These are phyloP conservation scores for Lobulomyces angularis DNA, from an alignment of 192 early-diverging fungal genomes.

Conservation along the genomic window DNA sequence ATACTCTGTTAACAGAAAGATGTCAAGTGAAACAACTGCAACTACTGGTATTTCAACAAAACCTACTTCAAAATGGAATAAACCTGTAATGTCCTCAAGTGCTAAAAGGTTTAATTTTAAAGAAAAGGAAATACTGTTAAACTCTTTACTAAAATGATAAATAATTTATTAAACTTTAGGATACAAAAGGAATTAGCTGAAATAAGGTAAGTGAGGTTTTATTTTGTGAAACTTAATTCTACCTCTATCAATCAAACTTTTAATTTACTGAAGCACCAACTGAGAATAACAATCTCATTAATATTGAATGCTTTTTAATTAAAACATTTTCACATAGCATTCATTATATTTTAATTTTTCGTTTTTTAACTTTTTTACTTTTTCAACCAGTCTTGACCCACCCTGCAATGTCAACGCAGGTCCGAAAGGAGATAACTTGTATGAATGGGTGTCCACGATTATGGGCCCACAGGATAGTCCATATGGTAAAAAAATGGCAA, in stretches of 20 bases:
- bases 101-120: slow-evolving; percentile 1
- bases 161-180: slow-evolving; percentile 21
- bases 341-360: too few species aligned
- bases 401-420: slow-evolving; percentile 91
- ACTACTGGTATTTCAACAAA: too few species aligned
- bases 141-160: neutral
- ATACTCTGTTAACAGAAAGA: too few species aligned
- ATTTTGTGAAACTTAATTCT: neutral
- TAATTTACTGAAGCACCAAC: too few species aligned
- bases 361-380: too few species aligned
- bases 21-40: too few species aligned
- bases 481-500: slow-evolving; percentile 41
- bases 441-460: slow-evolving; percentile 93
- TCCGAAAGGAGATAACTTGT: slow-evolving; percentile 90
- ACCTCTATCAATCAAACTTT: neutral
- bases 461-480: slow-evolving; percentile 79
- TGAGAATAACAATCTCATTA: too few species aligned
- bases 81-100: neutral
- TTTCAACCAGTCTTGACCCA: slow-evolving; percentile 80
- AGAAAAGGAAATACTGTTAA: too few species aligned
- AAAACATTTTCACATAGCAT: too few species aligned
- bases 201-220: slow-evolving; percentile 30
- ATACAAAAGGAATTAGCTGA: slow-evolving; percentile 97
- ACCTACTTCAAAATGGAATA: too few species aligned
- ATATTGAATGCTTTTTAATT: too few species aligned